Base-by-base conservation (phyloP, 495 filamentous ascomycete species). In the Entonaema liquescens region DNA sequence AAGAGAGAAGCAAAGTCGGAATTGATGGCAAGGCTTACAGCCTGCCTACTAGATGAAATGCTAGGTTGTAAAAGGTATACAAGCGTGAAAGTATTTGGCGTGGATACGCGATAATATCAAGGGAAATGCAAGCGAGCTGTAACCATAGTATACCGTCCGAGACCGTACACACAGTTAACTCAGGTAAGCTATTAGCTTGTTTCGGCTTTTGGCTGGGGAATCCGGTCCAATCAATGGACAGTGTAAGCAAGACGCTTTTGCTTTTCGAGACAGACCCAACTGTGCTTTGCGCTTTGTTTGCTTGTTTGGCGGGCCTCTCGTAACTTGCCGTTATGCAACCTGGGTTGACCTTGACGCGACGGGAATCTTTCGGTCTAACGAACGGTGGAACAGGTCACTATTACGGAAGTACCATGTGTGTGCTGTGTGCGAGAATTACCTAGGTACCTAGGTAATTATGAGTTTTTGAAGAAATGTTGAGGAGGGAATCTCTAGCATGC, bases 201-300 rank as follows among this genome's bases (percentile, higher is more conserved):
- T 71, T 71, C 68, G 68, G 68, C 63, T 71, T 71, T 67, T 71
- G 68, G 47, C 58, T 71, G 62, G 68, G 68, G 62, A 67, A 67
- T 71, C 68, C 68, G 62, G 55, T 38, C 68, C 68, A 67, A 71
- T 67, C 68, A 63, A 52, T 35, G 21, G 33, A 50, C 21, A 25
- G 49, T 50, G 21, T 25, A 25, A 49, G 60, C 13, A 49, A 60
- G 42, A 47, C 9, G 31, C 42, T 54, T 55, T 63, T 70, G 52
- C 50, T 70, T 70, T 61, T 56, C 54, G 15, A 49, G 28, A 66
- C 62, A 19, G 53, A 6, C 28, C 29, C 29, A 9, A 28, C 29
- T 74, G 47, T 54, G 29, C n/a, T n/a, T n/a, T n/a, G n/a, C n/a
- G n/a, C n/a, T n/a, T 70, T 59, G 64, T 59, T 72, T 68, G 70